Percentiles rank a stretch among this genome's conserved stretches.
phyloP scores from a whole-genome alignment of 2,329 filamentous ascomycete genomes.

The Sarocladium oryzae region DNA sequence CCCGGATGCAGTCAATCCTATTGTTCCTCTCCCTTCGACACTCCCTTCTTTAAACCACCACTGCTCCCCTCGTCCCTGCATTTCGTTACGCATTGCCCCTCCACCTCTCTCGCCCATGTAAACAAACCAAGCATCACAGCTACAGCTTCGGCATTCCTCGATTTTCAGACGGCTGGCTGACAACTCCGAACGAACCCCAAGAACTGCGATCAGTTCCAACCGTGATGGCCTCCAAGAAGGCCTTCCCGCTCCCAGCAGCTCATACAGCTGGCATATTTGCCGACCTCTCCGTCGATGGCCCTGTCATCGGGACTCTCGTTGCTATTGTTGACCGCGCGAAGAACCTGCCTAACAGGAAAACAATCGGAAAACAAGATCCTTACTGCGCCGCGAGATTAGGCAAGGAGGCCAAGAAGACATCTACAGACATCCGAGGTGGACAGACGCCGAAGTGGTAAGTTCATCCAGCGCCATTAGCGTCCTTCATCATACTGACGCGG shows the following conservation, averaged over 20 bases:
- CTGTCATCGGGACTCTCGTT: slow-evolving; percentile 87
- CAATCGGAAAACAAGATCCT: slow-evolving; percentile 96
- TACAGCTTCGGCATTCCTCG: not conserved
- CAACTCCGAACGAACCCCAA: not conserved
- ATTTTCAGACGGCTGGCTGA: not conserved
- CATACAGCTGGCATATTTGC: slow-evolving; percentile 92
- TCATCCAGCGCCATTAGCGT: not conserved
- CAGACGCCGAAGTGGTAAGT: slow-evolving; percentile 90
- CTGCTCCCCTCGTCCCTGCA: not conserved
- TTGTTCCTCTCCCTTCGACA: not conserved
- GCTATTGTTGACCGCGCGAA: slow-evolving; percentile 90
- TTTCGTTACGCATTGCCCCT: not conserved
- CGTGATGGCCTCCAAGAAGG: slow-evolving; percentile 47
- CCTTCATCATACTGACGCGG: slow-evolving; percentile 13
- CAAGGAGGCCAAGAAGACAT: slow-evolving; percentile 96
- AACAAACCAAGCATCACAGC: slow-evolving; percentile 1
- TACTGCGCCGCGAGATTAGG: slow-evolving; percentile 91
- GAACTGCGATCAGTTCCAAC: slow-evolving; percentile 5
- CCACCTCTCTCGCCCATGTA: not conserved
- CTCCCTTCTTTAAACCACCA: slow-evolving; percentile 7
- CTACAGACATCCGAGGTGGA: slow-evolving; percentile 86
- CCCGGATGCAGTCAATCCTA: slow-evolving; percentile 9
- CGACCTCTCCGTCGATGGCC: slow-evolving; percentile 89
- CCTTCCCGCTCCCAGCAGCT: slow-evolving; percentile 51
- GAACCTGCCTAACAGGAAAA: slow-evolving; percentile 93